Evolutionary conservation across 148 eudicot genomes (phyloP), one percentile per base, ranked within the genome.

Genomic region (Linanthus parryae): DNA sequence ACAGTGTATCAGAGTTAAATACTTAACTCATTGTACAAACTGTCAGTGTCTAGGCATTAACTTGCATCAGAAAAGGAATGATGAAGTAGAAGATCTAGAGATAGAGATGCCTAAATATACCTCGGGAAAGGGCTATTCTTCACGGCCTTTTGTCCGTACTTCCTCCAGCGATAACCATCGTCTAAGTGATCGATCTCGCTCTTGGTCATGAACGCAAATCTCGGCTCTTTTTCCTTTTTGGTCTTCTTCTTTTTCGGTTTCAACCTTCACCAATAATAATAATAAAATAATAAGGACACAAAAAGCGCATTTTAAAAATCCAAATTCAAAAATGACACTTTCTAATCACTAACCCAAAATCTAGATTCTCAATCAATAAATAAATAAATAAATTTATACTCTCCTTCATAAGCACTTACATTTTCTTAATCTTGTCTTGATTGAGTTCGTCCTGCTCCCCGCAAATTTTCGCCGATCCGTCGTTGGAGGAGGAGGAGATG

Each of bases 81-180:
- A n/a, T n/a, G n/a, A n/a, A n/a, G n/a, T n/a, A n/a, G n/a, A n/a
- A n/a, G n/a, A n/a, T n/a, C n/a, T n/a, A n/a, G n/a, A n/a, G n/a
- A n/a, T n/a, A n/a, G 2, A 24, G n/a, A n/a, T 45, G 14, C 23
- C 18, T 21, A 39, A 28, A 35, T 44, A 30, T 77, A 88, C 96
- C 96, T 79, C 11, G 96, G 96, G 57, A 79, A 88, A 33, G 94
- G 94, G 77, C 94, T 88, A 58, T 88, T 84, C 59, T 88, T 88
- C 36, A 88, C 96, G 30, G 96, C 94, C 46, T 90, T 90, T 48
- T 90, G 97, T 64, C 97, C 97, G 63, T 90, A 90, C 67, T 90
- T 90, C n/a, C 97, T 81, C 97, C 97, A 90, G 68, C 97, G 79
- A 58, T 65, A 90, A 13, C 97, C 97, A 58, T 90, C 97, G 56